Evolutionary conservation across 208 protist species (phyloP).

Genomic region (Wallacemonas sp.): DNA sequence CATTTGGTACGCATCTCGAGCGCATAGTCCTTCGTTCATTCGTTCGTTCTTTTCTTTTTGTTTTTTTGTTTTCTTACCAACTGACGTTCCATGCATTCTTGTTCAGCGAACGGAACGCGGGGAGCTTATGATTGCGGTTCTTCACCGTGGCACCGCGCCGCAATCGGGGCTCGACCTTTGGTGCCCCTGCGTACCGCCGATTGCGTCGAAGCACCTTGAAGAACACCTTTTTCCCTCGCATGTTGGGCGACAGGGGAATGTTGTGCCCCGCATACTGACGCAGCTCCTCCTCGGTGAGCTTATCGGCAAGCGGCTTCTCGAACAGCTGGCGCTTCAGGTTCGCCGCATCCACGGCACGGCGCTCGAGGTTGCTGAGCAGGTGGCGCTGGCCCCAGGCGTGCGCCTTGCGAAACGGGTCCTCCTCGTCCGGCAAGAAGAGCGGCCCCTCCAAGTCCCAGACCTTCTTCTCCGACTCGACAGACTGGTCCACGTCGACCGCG

Average conservation of each 20-base stretch:
- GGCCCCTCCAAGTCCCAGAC: slow-evolving; percentile 62
- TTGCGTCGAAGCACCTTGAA: slow-evolving; percentile 72
- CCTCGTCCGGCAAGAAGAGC: slow-evolving; percentile 52
- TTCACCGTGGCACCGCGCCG: slow-evolving; percentile 26
- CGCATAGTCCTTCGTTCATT: slow-evolving; percentile 1
- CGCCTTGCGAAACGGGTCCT: slow-evolving; percentile 65
- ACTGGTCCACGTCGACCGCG: slow-evolving; percentile 27
- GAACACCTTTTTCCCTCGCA: slow-evolving; percentile 57
- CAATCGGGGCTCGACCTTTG: slow-evolving; percentile 41
- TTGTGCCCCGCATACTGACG: slow-evolving; percentile 73
- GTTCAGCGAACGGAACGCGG: slow-evolving; percentile 66
- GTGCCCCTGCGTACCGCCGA: slow-evolving; percentile 65
- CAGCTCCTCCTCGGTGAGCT: slow-evolving; percentile 67
- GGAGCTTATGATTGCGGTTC: slow-evolving; percentile 24
- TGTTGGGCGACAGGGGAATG: slow-evolving; percentile 79
- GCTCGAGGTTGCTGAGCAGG: slow-evolving; percentile 72
- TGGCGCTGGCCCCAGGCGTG: slow-evolving; percentile 62
- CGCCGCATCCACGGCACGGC: slow-evolving; percentile 53
- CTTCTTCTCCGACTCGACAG: slow-evolving; percentile 33
- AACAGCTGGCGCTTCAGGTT: slow-evolving; percentile 57
- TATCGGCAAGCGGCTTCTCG: slow-evolving; percentile 62
- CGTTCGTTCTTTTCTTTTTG: slow-evolving; percentile 8
- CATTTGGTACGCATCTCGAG: too few species aligned
- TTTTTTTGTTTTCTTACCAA: slow-evolving; percentile 42
- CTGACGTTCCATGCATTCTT: slow-evolving; percentile 88